Percentiles rank a stretch among this genome's conserved stretches.
These are phyloP conservation scores for Calocybe gangraenosa DNA, from an alignment of 768 basidiomycete genomes.

Conservation along the genomic window DNA sequence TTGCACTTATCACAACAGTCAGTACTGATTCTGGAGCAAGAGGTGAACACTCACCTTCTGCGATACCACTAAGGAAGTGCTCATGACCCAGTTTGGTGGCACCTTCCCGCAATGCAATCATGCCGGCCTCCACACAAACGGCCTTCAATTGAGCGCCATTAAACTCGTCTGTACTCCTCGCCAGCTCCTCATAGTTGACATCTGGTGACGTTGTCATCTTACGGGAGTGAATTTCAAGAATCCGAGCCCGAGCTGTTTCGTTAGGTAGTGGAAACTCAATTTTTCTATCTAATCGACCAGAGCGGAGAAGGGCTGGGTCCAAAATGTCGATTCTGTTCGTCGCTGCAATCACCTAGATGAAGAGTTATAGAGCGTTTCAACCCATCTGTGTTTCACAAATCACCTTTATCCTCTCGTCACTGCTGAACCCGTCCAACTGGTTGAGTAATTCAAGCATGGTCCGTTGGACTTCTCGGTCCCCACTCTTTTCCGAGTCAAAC, in stretches of 20 bases:
- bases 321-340: constrained; percentile 99
- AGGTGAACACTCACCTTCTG: constrained; percentile 58
- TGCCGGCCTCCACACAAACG: constrained; percentile 98
- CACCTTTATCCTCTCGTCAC: constrained; percentile 96
- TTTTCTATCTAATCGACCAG: constrained; percentile 95
- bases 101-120: constrained; percentile 95
- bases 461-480: constrained; percentile 98
- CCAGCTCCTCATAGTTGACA: constrained; percentile 96
- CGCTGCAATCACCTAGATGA: constrained; percentile 86
- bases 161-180: constrained; percentile 96
- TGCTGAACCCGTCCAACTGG: constrained; percentile 96
- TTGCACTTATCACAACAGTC: constrained; percentile 61
- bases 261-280: constrained; percentile 98
- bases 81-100: constrained; percentile 87
- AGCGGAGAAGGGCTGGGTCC: constrained; percentile 96
- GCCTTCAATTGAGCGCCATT: constrained; percentile 97
- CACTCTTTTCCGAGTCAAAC: constrained; percentile 98
- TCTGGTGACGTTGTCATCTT: constrained; percentile 88
- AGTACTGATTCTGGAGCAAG: constrained; percentile 2
- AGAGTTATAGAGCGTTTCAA: constrained; percentile 8
- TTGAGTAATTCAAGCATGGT: constrained; percentile 99
- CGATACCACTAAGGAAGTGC: constrained; percentile 91
- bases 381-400: constrained; percentile 12
- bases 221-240: constrained; percentile 94
- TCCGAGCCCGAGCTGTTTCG: constrained; percentile 93